Percentiles rank a stretch among this genome's conserved stretches.
phyloP scores from a whole-genome alignment of 768 basidiomycete species.

The Suillus spraguei region DNA sequence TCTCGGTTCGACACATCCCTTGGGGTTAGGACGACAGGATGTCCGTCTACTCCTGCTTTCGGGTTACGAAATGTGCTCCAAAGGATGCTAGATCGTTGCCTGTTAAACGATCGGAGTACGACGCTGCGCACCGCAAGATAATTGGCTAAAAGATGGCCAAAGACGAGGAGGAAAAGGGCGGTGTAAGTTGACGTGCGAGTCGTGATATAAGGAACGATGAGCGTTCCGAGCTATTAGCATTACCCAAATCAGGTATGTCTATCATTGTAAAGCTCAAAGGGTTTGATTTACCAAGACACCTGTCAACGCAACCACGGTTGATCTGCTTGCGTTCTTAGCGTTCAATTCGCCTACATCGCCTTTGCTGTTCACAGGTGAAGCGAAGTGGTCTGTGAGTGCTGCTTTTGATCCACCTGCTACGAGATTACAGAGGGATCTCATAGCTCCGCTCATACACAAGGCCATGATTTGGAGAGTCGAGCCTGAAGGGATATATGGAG shows the following conservation, averaged over 20 bases:
- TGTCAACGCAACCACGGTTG: constrained; percentile 66
- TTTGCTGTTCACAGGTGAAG: constrained; percentile 47
- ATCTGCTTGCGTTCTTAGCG: constrained; percentile 73
- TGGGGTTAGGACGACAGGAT: constrained; percentile 34
- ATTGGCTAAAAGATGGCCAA: constrained; percentile 58
- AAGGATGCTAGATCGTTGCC: constrained; percentile 55
- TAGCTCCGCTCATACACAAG: constrained; percentile 60
- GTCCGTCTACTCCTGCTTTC: constrained; percentile 18
- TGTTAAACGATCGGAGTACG: constrained; percentile 58
- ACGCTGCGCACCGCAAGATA: constrained; percentile 63
- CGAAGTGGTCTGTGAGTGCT: constrained; percentile 68
- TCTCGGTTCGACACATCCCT: constrained; percentile 44
- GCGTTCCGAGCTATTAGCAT: constrained; percentile 51
- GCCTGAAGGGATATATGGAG: constrained; percentile 35
- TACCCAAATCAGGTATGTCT: background rate
- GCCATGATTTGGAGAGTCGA: constrained; percentile 44
- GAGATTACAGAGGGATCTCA: constrained; percentile 63
- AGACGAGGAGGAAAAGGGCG: constrained; percentile 51
- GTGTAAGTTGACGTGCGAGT: constrained; percentile 51
- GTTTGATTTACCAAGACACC: constrained; percentile 63
- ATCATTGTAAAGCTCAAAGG: background rate
- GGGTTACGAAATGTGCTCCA: constrained; percentile 40
- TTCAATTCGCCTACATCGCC: constrained; percentile 74
- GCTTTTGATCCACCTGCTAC: constrained; percentile 72
- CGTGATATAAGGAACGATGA: constrained; percentile 59